phyloP scores from a whole-genome alignment of 148 eudicot genomes.

The Rhododendron vialii region DNA sequence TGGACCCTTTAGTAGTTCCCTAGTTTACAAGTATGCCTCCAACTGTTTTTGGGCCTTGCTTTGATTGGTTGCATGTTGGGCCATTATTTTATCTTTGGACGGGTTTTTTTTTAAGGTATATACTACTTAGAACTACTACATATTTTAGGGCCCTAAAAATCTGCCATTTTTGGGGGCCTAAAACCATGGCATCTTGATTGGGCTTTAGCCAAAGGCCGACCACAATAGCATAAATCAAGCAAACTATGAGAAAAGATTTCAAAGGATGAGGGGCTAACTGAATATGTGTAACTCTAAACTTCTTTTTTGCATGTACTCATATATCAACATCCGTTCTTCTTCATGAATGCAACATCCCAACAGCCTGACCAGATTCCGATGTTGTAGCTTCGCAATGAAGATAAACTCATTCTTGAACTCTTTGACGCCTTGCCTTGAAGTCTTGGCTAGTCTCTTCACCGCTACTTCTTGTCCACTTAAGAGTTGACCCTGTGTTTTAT shows the following conservation, averaged over 20 bases:
- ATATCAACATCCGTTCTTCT: constrained; percentile 29
- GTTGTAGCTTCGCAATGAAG: constrained; percentile 44
- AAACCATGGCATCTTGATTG: no score
- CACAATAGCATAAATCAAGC: background rate
- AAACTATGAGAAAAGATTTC: background rate
- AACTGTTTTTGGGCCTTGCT: no score
- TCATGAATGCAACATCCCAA: constrained; percentile 39
- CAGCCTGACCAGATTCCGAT: constrained; percentile 40
- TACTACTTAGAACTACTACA: no score
- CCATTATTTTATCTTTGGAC: no score
- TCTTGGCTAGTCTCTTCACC: constrained; percentile 38
- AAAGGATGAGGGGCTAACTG: constrained; percentile 15
- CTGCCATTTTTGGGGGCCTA: no score
- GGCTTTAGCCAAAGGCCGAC: no score
- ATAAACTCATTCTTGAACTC: constrained; percentile 45
- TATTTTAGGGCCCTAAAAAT: no score
- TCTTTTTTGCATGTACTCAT: constrained; percentile 28
- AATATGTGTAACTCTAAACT: constrained; percentile 37
- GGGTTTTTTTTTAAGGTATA: no score
- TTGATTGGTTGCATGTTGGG: no score
- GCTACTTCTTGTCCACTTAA: constrained; percentile 35
- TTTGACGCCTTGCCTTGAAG: constrained; percentile 38
- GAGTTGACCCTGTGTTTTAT: constrained; percentile 28
- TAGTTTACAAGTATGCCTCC: no score
- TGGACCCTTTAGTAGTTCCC: no score